Evolutionary conservation across 352 stramenopile species (phyloP).

Genomic region (Saprolegnia diclina): DNA sequence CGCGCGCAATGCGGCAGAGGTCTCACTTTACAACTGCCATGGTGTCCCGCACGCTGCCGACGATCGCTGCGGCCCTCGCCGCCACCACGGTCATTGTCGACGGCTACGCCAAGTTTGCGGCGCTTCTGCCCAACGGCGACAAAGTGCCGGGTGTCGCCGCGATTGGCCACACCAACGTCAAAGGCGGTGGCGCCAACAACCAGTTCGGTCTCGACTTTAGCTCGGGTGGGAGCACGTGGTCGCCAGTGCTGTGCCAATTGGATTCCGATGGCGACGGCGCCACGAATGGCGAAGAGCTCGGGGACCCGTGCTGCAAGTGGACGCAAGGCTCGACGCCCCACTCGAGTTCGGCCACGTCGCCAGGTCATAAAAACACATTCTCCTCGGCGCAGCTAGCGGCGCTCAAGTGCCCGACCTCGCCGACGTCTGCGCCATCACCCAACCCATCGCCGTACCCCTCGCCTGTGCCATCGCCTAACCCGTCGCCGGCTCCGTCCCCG

Average conservation of each 20-base stretch:
- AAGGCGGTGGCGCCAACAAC: constrained; percentile 35
- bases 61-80: neutral
- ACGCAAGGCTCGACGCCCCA: constrained; percentile 29
- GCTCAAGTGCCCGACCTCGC: constrained; percentile 5
- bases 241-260: constrained; percentile 42
- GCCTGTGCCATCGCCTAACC: too few species aligned
- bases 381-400: constrained; percentile 1
- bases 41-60: neutral
- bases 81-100: neutral
- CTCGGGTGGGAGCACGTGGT: constrained; percentile 33
- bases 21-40: neutral
- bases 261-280: constrained; percentile 75
- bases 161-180: constrained; percentile 31
- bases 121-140: constrained; percentile 32
- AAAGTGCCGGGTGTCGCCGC: constrained; percentile 31
- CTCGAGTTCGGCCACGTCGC: neutral
- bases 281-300: constrained; percentile 81
- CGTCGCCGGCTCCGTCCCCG: neutral
- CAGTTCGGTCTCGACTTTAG: constrained; percentile 46
- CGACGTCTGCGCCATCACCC: neutral
- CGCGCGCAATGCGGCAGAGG: too few species aligned
- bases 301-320: constrained; percentile 77
- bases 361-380: constrained; percentile 9
- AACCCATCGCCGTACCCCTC: too few species aligned
- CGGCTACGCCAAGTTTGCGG: constrained; percentile 16